Evolutionary conservation across 1,284 basidiomycete species (phyloP).

Genomic region (Pascua sp.): DNA sequence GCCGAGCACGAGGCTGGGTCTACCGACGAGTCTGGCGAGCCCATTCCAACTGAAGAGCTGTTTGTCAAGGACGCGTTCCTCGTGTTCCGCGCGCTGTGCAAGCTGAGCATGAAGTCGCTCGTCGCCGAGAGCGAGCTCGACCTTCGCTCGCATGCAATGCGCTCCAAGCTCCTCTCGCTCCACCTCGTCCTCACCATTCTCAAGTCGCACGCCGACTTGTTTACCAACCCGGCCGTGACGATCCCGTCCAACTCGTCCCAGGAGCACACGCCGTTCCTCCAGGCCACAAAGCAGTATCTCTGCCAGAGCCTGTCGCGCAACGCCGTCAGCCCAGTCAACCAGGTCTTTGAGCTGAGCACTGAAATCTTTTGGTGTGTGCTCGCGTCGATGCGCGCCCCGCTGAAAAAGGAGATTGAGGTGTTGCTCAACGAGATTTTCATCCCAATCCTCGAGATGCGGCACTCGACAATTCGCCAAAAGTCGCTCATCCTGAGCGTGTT

Average conservation of each 20-base stretch:
- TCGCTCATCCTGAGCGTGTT: constrained; percentile 82
- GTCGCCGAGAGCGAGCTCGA: constrained; percentile 90
- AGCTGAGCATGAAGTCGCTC: constrained; percentile 95
- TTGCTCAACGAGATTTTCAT: constrained; percentile 98
- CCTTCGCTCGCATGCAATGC: constrained; percentile 89
- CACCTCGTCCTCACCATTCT: constrained; percentile 90
- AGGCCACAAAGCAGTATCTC: constrained; percentile 91
- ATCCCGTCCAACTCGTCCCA: constrained; percentile 82
- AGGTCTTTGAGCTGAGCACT: constrained; percentile 96
- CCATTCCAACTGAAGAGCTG: constrained; percentile 60
- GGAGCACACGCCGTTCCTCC: constrained; percentile 82
- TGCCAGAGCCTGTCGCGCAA: constrained; percentile 91
- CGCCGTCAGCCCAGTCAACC: constrained; percentile 89
- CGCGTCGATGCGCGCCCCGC: constrained; percentile 86
- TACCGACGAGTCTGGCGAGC: constrained; percentile 35
- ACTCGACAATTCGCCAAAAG: constrained; percentile 91
- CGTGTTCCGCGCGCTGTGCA: constrained; percentile 91
- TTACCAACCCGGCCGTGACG: constrained; percentile 77
- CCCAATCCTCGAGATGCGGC: constrained; percentile 97
- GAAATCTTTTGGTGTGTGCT: constrained; percentile 98
- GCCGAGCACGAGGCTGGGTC: constrained; percentile 1
- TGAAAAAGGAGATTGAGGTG: constrained; percentile 99
- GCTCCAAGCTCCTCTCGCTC: constrained; percentile 86
- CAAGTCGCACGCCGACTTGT: constrained; percentile 82
- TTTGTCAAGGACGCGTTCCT: constrained; percentile 96